Conservation (phyloP, 768 basidiomycete species). For the Rhodosporidiobolus sp. region DNA sequence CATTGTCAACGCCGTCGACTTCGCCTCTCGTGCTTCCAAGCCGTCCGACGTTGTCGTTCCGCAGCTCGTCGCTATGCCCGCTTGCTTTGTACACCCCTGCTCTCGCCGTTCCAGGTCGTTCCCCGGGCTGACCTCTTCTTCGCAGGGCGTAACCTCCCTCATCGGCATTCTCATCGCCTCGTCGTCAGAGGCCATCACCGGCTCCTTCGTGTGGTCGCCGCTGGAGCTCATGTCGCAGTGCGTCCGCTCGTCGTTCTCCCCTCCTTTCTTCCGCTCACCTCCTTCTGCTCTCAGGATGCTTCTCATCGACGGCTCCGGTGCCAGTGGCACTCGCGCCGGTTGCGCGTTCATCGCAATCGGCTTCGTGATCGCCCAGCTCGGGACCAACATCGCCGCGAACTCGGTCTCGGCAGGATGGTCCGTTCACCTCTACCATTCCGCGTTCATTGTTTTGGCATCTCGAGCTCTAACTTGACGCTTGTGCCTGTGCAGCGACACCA, state of each 20-base stretch:
- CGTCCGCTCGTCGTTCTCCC: too few relatives aligned
- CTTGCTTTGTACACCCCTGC: constrained; percentile 56
- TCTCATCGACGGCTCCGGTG: constrained; percentile 2
- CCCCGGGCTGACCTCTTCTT: too few relatives aligned
- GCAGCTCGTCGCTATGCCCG: constrained; percentile 71
- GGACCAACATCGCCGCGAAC: constrained; percentile 75
- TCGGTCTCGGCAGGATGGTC: constrained; percentile 78
- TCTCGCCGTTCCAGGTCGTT: too few relatives aligned
- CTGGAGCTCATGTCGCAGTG: constrained; percentile 52
- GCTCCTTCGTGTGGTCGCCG: constrained; percentile 73
- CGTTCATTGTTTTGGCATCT: too few relatives aligned
- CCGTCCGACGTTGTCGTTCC: constrained; percentile 57
- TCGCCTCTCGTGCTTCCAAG: constrained; percentile 61
- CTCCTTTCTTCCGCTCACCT: too few relatives aligned
- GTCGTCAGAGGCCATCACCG: constrained; percentile 66
- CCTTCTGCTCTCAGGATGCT: too few relatives aligned
- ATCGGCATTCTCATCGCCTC: constrained; percentile 73
- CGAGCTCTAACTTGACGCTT: too few relatives aligned
- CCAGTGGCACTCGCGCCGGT: constrained; percentile 40
- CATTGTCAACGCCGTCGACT: constrained; percentile 43
- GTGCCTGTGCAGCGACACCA: too few relatives aligned
- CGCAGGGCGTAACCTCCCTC: constrained; percentile 63
- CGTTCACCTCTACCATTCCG: too few relatives aligned
- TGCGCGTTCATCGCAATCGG: constrained; percentile 75
- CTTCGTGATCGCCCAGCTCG: constrained; percentile 68